phyloP scores from a whole-genome alignment of 208 protist species.

The Acanthamoeba lenticulata region DNA sequence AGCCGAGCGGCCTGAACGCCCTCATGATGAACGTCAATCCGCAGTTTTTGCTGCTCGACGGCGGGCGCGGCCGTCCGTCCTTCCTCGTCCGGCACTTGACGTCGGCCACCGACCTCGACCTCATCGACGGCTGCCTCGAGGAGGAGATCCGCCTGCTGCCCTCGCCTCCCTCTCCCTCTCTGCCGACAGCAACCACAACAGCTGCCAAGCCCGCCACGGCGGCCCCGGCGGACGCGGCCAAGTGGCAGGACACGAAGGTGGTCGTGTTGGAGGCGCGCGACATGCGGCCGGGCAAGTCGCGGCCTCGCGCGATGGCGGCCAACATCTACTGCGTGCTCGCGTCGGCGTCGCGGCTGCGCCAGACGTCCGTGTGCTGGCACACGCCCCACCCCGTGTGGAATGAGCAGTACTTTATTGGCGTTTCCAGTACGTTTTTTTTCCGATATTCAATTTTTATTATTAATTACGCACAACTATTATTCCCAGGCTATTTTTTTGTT shows the following conservation, averaged over 20 bases:
- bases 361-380: neutral
- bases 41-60: neutral
- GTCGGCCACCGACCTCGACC: neutral
- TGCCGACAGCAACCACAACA: too few species aligned
- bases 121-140: constrained; percentile 40
- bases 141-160: neutral
- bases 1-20: neutral
- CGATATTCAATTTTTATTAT: neutral
- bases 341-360: neutral
- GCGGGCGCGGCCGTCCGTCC: neutral
- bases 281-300: constrained; percentile 4
- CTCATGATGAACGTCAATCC: constrained; percentile 33
- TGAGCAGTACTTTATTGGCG: constrained; percentile 11
- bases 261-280: constrained; percentile 26
- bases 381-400: constrained; percentile 12
- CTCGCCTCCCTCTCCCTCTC: neutral
- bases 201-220: too few species aligned
- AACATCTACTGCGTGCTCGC: neutral
- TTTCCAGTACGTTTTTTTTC: neutral
- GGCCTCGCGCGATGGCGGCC: neutral
- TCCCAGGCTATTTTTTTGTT: too few species aligned
- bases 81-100: constrained; percentile 28
- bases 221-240: neutral
- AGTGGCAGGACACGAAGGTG: constrained; percentile 58
- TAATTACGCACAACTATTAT: too few species aligned